Base-by-base conservation (phyloP, 768 basidiomycete species). In the Xerocomus potaroensis region DNA sequence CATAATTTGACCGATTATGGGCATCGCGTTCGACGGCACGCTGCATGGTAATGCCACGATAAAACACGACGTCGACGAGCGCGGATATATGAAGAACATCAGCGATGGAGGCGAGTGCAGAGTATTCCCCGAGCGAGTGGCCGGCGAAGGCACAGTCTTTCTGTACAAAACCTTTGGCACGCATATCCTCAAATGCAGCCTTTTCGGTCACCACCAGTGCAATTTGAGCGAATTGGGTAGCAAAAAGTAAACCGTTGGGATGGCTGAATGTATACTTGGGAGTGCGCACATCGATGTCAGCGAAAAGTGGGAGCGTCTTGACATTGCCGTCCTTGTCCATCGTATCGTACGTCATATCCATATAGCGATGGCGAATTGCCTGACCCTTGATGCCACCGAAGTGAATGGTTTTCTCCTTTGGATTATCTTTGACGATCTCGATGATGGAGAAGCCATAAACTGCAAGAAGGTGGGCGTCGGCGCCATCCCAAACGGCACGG, bases 331-430 rank as follows among this genome's bases (percentile, higher is more conserved):
- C 92, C 72, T 90, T 91, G 70, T 96, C 95, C 78, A 91, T 87
- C 0, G 92, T 84, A 63, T 97, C 94, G 72, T 97, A 98, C 5
- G 89, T 87, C 88, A 99, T 96, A 57, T 94, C 93, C 91, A 98
- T 98, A 72, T 99, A 99, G n/a, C 96, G 84, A 59, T 94, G 89
- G 23, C 96, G 89, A 54, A 98, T 98, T 3, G 85, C 94, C 65
- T 98, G 95, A 32, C 96, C 96, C 72, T 97, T 97, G 69, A 98
- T 90, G 64, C 96, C 96, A 74, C 96, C 96, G 56, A 99, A 99
- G 69, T 99, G 95, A 57, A 99, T 86, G 0, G 93, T 99, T 75
- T 97, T 92, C 69, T 89, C 84, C 76, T 93, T 96, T 16, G 95
- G 94, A 66, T 98, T 97, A 66, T 94, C 87, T 72, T 94, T 95